phyloP scores from a whole-genome alignment of 257 asterid genomes.

The Ballota nigra region DNA sequence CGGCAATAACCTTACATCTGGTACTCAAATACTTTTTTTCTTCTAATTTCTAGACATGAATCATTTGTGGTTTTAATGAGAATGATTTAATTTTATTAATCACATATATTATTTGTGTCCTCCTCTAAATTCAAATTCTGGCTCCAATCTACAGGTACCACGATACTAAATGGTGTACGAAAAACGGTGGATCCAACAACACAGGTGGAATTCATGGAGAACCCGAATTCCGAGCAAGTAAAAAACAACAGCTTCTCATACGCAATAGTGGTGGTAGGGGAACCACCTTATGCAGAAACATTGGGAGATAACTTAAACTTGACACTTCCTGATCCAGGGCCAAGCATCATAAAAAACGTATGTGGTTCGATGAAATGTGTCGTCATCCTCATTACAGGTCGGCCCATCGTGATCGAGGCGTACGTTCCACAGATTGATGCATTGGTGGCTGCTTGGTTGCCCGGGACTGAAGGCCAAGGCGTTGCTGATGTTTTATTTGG shows the following conservation, averaged over 20 bases:
- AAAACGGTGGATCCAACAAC: conserved; percentile 27
- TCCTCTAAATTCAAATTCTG: too few relatives aligned
- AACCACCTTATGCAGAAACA: conserved; percentile 41
- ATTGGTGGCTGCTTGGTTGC: conserved; percentile 47
- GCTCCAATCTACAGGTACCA: conserved; percentile 26
- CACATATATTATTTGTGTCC: too few relatives aligned
- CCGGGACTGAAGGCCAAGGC: conserved; percentile 49
- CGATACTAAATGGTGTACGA: conserved; percentile 26
- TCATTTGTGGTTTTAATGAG: too few relatives aligned
- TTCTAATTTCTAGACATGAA: too few relatives aligned
- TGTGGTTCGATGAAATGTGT: conserved; percentile 40
- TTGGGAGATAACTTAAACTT: conserved; percentile 41
- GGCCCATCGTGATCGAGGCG: conserved; percentile 42
- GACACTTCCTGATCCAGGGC: conserved; percentile 38
- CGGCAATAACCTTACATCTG: conserved; percentile 31
- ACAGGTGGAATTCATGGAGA: conserved; percentile 23
- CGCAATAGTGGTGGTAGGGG: conserved; percentile 53
- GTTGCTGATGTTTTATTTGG: conserved; percentile 44
- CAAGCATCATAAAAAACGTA: conserved; percentile 27
- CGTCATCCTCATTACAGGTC: conserved; percentile 41
- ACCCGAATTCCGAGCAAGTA: conserved; percentile 29
- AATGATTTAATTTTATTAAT: too few relatives aligned
- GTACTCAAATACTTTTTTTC: background rate
- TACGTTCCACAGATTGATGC: conserved; percentile 31
- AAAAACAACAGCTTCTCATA: conserved; percentile 31